Evolutionary conservation across 139 green algal species (phyloP), one percentile per base, ranked within the genome.

Genomic region (Chlamydomonas sphaeroides): DNA sequence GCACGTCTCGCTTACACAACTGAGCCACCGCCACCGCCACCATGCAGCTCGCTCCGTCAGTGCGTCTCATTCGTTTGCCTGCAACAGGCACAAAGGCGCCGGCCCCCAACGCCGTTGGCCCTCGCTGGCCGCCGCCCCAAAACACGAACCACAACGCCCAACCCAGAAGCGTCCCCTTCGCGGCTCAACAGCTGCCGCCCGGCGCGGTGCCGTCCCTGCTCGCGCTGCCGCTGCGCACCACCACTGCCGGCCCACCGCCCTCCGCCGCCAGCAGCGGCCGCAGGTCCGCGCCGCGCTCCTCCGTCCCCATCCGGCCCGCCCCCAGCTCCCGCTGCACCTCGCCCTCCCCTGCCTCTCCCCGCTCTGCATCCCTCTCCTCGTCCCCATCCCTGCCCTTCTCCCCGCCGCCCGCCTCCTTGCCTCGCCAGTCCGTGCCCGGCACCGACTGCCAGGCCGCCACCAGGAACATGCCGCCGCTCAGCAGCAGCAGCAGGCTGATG

Each of bases 401-500:
- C 25, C 25, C 38, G 26, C 39, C 49, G 0, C 4, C 69, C n/a
- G 45, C 21, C 26, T n/a, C 42, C 48, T 48, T 38, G 11, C 68
- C 68, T n/a, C 80, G 66, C 49, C 51, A 90, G 49, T 92, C 86
- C 33, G 75, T 61, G 21, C 69, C 86, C 5, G 65, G 51, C 21
- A 42, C 57, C 21, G 79, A 56, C 2, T 79, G 25, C 35, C 65
- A 77, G 5, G 65, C 81, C 3, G 67, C 87, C 10, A 53, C 2
- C 45, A 90, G 38, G 65, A 91, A 94, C 26, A 90, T 32, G 5
- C 28, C 72, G 11, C 82, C 86, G 5, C 80, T 79, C 11, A 84
- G 35, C 20, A 91, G 49, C 69, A 94, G 83, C 61, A 94, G 70
- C 61, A 88, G 36, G 45, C 71, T 86, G 68, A 88, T 74, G 35